These are phyloP conservation scores for Stephania japonica DNA, from an alignment of 164 flowering plant genomes.

Conservation along the genomic window DNA sequence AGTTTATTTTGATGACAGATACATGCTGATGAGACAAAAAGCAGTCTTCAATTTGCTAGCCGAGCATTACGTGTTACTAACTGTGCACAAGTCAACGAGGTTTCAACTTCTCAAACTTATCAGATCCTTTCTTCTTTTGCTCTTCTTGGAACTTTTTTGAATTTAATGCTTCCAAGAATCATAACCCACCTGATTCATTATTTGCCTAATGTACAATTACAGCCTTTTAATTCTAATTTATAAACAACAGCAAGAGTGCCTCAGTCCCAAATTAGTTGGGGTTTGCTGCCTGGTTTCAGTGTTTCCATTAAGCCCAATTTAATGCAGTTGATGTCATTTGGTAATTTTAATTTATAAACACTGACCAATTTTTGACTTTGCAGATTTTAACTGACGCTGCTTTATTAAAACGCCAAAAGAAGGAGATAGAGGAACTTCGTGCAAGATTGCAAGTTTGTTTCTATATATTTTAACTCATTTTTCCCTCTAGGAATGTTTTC, in stretches of 20 bases:
- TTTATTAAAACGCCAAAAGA: slow-evolving; percentile 91
- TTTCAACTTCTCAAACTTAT: slow-evolving; percentile 18
- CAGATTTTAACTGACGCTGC: slow-evolving; percentile 99
- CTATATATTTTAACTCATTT: slow-evolving; percentile 1
- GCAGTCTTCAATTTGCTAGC: slow-evolving; percentile 98
- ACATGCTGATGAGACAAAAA: slow-evolving; percentile 95
- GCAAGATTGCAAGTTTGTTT: slow-evolving; percentile 73
- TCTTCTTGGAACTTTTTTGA: background rate
- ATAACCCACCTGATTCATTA: background rate
- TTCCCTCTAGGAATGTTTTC: background rate
- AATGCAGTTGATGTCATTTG: no score
- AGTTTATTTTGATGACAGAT: slow-evolving; percentile 43
- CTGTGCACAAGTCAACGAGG: slow-evolving; percentile 95
- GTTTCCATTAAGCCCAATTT: no score
- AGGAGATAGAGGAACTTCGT: slow-evolving; percentile 93
- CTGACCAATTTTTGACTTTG: slow-evolving; percentile 3
- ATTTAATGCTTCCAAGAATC: background rate
- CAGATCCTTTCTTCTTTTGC: background rate
- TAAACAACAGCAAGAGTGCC: no score
- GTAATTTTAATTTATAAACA: background rate
- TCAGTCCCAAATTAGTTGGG: no score
- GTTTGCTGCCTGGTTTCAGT: no score
- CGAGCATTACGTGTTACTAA: slow-evolving; percentile 93
- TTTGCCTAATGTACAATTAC: no score
- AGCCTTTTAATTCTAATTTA: no score